A percentile compares a stretch with the other conserved stretches of the same genome.
Evolutionary conservation across 2,329 filamentous ascomycete genomes (phyloP).

Genomic region (Pseudogymnoascus destructans): DNA sequence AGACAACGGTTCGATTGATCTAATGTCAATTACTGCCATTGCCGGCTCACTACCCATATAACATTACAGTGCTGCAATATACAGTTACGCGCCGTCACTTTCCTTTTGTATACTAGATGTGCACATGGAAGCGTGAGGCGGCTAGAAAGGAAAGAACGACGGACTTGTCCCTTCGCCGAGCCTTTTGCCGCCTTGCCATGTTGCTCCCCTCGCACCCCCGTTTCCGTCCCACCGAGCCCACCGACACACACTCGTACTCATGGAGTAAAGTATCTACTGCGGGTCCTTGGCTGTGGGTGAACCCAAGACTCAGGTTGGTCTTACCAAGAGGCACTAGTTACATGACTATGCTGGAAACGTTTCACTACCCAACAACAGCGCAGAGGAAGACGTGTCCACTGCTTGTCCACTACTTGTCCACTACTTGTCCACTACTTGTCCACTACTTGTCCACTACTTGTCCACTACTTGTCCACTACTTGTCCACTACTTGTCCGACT

Average conservation of each 20-base stretch:
- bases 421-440: not conserved
- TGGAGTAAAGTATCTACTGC: not conserved
- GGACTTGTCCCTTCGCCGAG: not conserved
- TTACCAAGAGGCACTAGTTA: not conserved
- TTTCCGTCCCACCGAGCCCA: not conserved
- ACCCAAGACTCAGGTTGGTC: not conserved
- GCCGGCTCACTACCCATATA: not conserved
- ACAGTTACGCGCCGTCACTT: not conserved
- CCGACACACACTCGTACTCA: not conserved
- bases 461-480: not conserved
- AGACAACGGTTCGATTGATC: not conserved
- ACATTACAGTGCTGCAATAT: not conserved
- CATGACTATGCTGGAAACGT: constrained; percentile 8
- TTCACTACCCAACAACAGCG: not conserved
- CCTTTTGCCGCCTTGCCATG: constrained; percentile 3
- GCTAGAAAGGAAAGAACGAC: not conserved
- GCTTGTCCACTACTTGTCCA: not conserved
- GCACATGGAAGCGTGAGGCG: not conserved
- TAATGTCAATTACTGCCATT: not conserved
- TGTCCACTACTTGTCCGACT: not conserved
- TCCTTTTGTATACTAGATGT: not conserved
- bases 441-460: not conserved
- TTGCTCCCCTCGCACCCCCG: constrained; percentile 2
- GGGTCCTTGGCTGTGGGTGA: not conserved
- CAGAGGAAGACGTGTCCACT: constrained; percentile 3